phyloP scores from a whole-genome alignment of 2,329 filamentous ascomycete genomes.

The Fusarium guadeloupense region DNA sequence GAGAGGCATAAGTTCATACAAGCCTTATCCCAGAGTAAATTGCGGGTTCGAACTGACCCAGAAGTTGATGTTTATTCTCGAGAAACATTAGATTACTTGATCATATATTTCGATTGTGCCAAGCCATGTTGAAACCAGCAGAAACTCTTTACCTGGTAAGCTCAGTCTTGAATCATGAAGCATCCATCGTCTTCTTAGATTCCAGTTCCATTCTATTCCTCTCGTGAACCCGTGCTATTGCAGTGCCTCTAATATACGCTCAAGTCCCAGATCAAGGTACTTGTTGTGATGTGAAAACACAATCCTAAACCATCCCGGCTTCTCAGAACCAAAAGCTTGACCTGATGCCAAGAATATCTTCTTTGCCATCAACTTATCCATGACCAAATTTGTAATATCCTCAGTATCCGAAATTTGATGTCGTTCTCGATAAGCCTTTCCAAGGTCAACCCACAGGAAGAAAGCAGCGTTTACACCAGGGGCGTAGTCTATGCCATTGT shows the following conservation, averaged over 20 bases:
- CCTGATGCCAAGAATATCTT: constrained; percentile 51
- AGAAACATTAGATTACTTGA: background rate
- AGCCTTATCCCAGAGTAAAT: background rate
- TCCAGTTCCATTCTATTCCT: background rate
- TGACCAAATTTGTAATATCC: constrained; percentile 42
- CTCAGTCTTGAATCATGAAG: background rate
- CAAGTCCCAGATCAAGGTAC: constrained; percentile 45
- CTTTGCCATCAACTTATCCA: constrained; percentile 42
- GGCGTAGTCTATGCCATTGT: constrained; percentile 55
- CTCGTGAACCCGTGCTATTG: background rate
- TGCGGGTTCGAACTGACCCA: background rate
- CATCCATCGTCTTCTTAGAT: background rate
- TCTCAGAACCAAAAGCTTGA: constrained; percentile 50
- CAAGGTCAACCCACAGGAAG: constrained; percentile 64
- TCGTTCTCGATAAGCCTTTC: constrained; percentile 40
- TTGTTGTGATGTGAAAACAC: constrained; percentile 49
- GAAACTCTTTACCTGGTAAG: background rate
- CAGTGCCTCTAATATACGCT: constrained; percentile 30
- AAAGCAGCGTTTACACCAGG: constrained; percentile 62
- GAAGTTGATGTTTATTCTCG: background rate
- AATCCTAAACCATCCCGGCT: constrained; percentile 52
- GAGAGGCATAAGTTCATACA: background rate
- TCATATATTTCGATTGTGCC: too few relatives aligned
- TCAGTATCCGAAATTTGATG: constrained; percentile 18
- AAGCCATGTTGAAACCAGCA: background rate